Evolutionary conservation across 2,329 filamentous ascomycete genomes (phyloP), one percentile per base, ranked within the genome.

Genomic region (Epichloe amarillans): DNA sequence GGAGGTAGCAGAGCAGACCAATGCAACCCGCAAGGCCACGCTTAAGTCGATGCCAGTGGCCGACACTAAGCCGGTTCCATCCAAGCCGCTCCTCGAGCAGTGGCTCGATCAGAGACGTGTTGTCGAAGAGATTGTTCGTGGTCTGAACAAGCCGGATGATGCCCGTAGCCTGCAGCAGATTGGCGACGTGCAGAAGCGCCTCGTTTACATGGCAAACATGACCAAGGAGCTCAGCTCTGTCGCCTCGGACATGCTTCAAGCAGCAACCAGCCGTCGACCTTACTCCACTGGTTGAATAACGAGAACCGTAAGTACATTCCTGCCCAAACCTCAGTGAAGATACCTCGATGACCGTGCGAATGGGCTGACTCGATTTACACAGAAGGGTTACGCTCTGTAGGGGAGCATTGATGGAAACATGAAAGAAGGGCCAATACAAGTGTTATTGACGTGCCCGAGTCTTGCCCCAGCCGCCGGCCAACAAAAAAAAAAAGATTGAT

Each of bases 61-160:
- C 42, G 65, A 67, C 56, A 53, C 60, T 41, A 64, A 64, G 58
- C 63, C 65, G 46, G 50, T 56, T 40, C 53, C 62, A 14, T 58
- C 64, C 44, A 64, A 66, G 58, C 71, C 73, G 36, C 67, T 76
- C 46, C 64, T 74, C 49, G 71, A 77, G 53, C 70, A 77, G 58
- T 81, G 77, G 77, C 68, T 77, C 60, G 76, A 82, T 56, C 79
- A 83, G 66, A 82, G 79, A 65, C 76, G 74, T 60, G 75, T 74
- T 38, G 74, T 88, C 47, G 76, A 84, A 58, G 72, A 72, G 54
- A 76, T 85, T 40, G 69, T 83, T 43, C 67, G 69, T 49, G 67
- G 66, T 45, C 71, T 76, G 53, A 63, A 60, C 57, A 71, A 73
- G 60, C 75, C 76, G 15, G 71, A 73, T 55, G 75, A 77, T 54